Evolutionary conservation across 2,329 filamentous ascomycete species (phyloP).

Genomic region (Phaeosphaeriaceae sp.): DNA sequence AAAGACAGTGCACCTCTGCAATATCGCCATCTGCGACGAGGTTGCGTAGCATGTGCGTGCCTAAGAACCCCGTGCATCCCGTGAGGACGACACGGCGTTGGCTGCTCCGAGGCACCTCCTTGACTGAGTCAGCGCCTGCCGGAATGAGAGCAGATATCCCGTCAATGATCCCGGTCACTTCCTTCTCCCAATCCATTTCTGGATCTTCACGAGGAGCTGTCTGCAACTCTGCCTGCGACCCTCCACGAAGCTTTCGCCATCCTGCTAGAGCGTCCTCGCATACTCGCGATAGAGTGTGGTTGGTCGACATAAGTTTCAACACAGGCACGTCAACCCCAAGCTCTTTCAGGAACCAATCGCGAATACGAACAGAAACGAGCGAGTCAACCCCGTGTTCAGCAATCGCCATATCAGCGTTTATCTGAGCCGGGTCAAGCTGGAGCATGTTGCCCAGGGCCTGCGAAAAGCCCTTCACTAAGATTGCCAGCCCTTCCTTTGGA

Average conservation of each 20-base stretch:
- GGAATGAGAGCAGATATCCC: not conserved
- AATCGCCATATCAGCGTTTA: slow-evolving; percentile 48
- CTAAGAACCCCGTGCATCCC: slow-evolving; percentile 19
- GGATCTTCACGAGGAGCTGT: slow-evolving; percentile 3
- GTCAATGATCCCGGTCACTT: slow-evolving; percentile 6
- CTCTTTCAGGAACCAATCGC: slow-evolving; percentile 25
- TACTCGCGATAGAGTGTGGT: slow-evolving; percentile 5
- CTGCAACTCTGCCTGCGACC: slow-evolving; percentile 3
- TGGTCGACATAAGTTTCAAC: slow-evolving; percentile 16
- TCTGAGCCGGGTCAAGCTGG: slow-evolving; percentile 1
- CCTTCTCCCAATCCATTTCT: slow-evolving; percentile 10
- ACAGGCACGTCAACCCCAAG: slow-evolving; percentile 25
- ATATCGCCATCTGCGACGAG: slow-evolving; percentile 10
- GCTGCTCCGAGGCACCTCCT: not conserved
- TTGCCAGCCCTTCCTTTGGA: too few species aligned
- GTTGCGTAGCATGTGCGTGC: slow-evolving; percentile 16
- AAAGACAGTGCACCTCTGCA: slow-evolving; percentile 16
- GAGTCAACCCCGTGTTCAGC: slow-evolving; percentile 26
- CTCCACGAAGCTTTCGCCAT: slow-evolving; percentile 11
- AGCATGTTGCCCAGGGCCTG: not conserved
- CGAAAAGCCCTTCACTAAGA: not conserved
- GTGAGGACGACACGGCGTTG: slow-evolving; percentile 14
- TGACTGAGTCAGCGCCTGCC: not conserved
- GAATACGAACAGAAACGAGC: slow-evolving; percentile 24
- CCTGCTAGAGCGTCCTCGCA: slow-evolving; percentile 10